Conservation (phyloP, 1,284 basidiomycete genomes). For the Marasmius fiardii region DNA sequence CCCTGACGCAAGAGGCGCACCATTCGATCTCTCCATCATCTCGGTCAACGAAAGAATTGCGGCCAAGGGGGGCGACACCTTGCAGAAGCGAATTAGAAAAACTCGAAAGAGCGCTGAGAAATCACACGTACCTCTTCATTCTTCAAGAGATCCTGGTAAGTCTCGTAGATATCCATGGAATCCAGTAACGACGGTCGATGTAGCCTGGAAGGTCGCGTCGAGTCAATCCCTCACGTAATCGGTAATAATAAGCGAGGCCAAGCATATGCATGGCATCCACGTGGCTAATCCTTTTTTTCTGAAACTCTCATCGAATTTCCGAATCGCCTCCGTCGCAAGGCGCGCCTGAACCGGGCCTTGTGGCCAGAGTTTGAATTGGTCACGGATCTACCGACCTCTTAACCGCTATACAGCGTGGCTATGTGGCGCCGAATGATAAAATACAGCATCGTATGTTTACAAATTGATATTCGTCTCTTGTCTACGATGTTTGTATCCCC, state of each 20-base stretch:
- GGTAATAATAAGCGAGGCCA: neutral
- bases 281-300: no score
- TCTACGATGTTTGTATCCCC: no score
- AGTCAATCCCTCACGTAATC: neutral
- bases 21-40: slow-evolving; percentile 70
- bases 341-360: no score
- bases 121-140: slow-evolving; percentile 52
- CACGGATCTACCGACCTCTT: no score
- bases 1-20: slow-evolving; percentile 47
- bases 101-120: slow-evolving; percentile 4
- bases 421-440: neutral
- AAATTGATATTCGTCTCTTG: neutral
- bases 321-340: no score
- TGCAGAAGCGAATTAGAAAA: slow-evolving; percentile 8
- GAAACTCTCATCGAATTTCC: no score
- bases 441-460: neutral
- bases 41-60: slow-evolving; percentile 82
- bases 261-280: neutral
- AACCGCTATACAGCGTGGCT: no score
- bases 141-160: slow-evolving; percentile 53
- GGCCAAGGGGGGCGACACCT: slow-evolving; percentile 86
- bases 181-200: neutral
- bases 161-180: slow-evolving; percentile 51
- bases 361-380: no score
- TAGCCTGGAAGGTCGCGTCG: neutral